phyloP scores from a whole-genome alignment of 2,329 filamentous ascomycete genomes.

The Apiospora marii region DNA sequence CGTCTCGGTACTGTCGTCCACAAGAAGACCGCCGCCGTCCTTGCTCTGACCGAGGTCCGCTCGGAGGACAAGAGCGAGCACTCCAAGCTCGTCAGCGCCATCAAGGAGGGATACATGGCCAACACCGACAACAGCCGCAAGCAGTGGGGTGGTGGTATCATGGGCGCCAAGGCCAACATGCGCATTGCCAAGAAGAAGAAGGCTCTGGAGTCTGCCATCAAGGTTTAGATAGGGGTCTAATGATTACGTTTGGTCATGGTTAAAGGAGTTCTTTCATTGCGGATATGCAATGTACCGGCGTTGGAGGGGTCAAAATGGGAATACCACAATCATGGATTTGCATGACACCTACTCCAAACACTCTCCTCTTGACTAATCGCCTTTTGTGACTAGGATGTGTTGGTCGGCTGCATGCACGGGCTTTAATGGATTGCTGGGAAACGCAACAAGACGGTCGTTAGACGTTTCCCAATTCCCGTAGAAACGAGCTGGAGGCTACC shows the following conservation, averaged over 20 bases:
- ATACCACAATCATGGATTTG: conserved; percentile 47
- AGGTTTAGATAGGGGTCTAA: conserved; percentile 73
- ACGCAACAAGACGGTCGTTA: not conserved
- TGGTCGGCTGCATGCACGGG: not conserved
- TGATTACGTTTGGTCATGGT: conserved; percentile 37
- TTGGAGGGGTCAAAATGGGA: conserved; percentile 47
- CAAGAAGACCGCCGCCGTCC: conserved; percentile 99
- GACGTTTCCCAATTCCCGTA: not conserved
- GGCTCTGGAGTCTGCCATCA: conserved; percentile 92
- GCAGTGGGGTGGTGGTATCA: conserved; percentile 99
- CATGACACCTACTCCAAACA: conserved; percentile 40
- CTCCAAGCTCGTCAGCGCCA: conserved; percentile 91
- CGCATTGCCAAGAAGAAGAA: conserved; percentile 86
- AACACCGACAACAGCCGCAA: conserved; percentile 91
- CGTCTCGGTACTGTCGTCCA: conserved; percentile 98
- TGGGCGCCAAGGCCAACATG: conserved; percentile 92
- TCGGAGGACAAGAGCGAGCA: conserved; percentile 98
- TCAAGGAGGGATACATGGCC: conserved; percentile 98
- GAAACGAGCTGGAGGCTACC: not conserved
- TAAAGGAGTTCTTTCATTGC: conserved; percentile 40
- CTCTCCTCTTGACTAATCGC: conserved; percentile 8
- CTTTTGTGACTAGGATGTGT: conserved; percentile 17
- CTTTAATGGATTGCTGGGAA: not conserved
- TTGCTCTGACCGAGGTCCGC: conserved; percentile 96
- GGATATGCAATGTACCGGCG: conserved; percentile 46